These are phyloP conservation scores for Colletotrichum tabaci DNA, from an alignment of 2,329 filamentous ascomycete genomes.

Conservation along the genomic window DNA sequence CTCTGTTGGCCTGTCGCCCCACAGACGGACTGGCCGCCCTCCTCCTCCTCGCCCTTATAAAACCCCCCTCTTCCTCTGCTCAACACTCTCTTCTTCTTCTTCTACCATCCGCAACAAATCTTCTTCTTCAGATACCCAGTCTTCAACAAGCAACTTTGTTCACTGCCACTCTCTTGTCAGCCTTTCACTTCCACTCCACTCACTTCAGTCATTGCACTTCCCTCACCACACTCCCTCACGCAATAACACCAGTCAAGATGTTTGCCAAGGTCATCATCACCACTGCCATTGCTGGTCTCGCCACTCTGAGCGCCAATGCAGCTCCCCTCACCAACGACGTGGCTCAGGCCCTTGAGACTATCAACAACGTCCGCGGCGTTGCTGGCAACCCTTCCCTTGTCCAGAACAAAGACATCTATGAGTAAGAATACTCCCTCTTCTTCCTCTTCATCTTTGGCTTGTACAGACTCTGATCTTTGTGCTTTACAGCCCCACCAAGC, in stretches of 20 bases:
- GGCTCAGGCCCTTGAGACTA: background rate
- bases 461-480: background rate
- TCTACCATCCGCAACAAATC: background rate
- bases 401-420: constrained; percentile 11
- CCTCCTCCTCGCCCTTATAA: background rate
- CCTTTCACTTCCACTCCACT: too few species aligned
- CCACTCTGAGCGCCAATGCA: background rate
- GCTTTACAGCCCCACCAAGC: background rate
- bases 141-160: background rate
- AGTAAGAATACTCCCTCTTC: background rate
- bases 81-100: background rate
- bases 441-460: background rate
- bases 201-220: background rate
- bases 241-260: constrained; percentile 4
- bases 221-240: background rate
- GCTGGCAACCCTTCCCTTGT: background rate
- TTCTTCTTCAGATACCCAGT: constrained; percentile 5
- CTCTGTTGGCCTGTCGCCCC: too few species aligned
- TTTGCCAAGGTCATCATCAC: background rate
- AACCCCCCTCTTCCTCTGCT: background rate
- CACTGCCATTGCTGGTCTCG: background rate
- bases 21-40: background rate
- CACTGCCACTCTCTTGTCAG: background rate
- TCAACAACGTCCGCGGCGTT: background rate
- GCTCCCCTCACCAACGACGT: background rate